Conservation (phyloP, 169 alveolate genomes). For the Plasmodium chabaudi region DNA sequence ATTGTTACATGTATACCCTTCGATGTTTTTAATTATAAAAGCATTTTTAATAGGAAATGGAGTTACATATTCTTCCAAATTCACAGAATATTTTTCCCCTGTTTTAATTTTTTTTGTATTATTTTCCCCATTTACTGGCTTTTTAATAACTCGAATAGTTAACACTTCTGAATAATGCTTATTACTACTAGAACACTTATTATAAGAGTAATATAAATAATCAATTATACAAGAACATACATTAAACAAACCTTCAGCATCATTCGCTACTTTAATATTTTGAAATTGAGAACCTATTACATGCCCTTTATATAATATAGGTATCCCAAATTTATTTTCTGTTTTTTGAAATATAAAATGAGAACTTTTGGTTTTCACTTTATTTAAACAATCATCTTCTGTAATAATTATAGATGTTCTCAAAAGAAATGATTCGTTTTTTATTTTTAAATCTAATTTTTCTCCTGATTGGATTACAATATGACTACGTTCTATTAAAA, state of each 20-base stretch:
- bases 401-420: slow-evolving; percentile 52
- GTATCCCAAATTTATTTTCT: slow-evolving; percentile 23
- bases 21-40: slow-evolving; percentile 36
- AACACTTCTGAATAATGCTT: slow-evolving; percentile 36
- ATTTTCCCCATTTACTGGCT: neutral
- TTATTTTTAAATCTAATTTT: slow-evolving; percentile 22
- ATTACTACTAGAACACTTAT: slow-evolving; percentile 22
- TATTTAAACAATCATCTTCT: slow-evolving; percentile 21
- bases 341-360: slow-evolving; percentile 20
- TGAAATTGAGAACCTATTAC: slow-evolving; percentile 49
- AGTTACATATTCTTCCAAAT: slow-evolving; percentile 16
- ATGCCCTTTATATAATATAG: slow-evolving; percentile 62
- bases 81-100: slow-evolving; percentile 22
- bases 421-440: slow-evolving; percentile 31
- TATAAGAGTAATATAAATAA: slow-evolving; percentile 22
- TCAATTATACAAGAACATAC: slow-evolving; percentile 44
- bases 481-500: slow-evolving; percentile 16
- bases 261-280: slow-evolving; percentile 38
- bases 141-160: slow-evolving; percentile 47
- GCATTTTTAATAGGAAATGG: slow-evolving; percentile 64
- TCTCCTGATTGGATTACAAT: slow-evolving; percentile 52
- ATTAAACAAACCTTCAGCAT: slow-evolving; percentile 63
- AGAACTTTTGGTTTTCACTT: slow-evolving; percentile 14
- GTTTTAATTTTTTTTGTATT: slow-evolving; percentile 1
- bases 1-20: slow-evolving; percentile 42